Evolutionary conservation across 2,329 filamentous ascomycete species (phyloP).

Genomic region (Fusarium pilosicola): DNA sequence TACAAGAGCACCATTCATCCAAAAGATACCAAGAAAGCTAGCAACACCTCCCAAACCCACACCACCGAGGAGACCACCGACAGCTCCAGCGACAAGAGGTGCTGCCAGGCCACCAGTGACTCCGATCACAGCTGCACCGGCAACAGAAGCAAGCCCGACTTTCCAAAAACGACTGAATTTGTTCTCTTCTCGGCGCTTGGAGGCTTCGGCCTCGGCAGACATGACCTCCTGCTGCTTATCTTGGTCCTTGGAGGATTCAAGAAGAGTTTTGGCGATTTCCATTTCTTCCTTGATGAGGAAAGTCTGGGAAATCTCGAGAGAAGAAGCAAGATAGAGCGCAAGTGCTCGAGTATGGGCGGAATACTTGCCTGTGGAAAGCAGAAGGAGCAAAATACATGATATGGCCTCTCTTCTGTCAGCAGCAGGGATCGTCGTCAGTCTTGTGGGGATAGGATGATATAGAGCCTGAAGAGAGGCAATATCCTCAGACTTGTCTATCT

Average conservation of each 20-base stretch:
- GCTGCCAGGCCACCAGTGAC: slow-evolving; percentile 92
- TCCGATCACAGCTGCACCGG: slow-evolving; percentile 89
- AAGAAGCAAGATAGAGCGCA: slow-evolving; percentile 73
- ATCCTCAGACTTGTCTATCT: slow-evolving; percentile 50
- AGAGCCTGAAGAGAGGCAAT: slow-evolving; percentile 59
- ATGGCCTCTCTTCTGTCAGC: slow-evolving; percentile 71
- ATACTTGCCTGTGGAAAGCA: slow-evolving; percentile 79
- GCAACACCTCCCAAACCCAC: slow-evolving; percentile 87
- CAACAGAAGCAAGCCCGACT: slow-evolving; percentile 87
- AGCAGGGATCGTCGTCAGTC: slow-evolving; percentile 65
- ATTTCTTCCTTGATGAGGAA: slow-evolving; percentile 76
- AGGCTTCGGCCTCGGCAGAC: slow-evolving; percentile 79
- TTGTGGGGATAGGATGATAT: slow-evolving; percentile 64
- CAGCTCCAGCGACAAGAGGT: slow-evolving; percentile 84
- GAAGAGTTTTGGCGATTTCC: slow-evolving; percentile 78
- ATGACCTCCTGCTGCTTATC: slow-evolving; percentile 59
- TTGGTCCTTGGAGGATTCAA: slow-evolving; percentile 68
- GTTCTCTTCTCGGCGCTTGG: slow-evolving; percentile 77
- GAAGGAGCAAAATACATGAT: slow-evolving; percentile 74
- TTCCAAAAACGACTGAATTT: slow-evolving; percentile 83
- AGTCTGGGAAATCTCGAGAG: slow-evolving; percentile 69
- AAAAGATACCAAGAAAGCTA: slow-evolving; percentile 85
- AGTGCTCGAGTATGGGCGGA: slow-evolving; percentile 77
- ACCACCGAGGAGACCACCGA: slow-evolving; percentile 86
- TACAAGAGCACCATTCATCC: slow-evolving; percentile 85